These are phyloP conservation scores for Fusarium sp. DNA, from an alignment of 2,329 filamentous ascomycete species.

Conservation along the genomic window DNA sequence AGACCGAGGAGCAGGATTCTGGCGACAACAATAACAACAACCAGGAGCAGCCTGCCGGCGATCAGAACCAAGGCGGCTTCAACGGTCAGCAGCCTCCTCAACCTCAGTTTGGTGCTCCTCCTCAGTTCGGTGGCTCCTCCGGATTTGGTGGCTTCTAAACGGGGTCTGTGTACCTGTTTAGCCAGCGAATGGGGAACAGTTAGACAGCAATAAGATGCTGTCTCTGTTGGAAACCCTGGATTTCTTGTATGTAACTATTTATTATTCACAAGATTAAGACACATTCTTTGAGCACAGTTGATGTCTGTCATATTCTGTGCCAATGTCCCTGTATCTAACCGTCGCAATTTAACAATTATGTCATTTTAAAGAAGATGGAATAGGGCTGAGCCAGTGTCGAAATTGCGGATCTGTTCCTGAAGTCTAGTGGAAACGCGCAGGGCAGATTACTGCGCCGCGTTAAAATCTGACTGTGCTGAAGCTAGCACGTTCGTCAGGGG, in stretches of 20 bases:
- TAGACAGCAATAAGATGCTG: neutral
- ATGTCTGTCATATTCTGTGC: neutral
- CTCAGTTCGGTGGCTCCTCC: conserved; percentile 1
- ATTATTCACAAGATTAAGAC: neutral
- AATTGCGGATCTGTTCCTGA: neutral
- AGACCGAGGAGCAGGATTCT: neutral
- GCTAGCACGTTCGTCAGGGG: neutral
- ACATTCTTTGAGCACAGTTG: neutral
- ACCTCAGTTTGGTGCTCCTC: neutral
- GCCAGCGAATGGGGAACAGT: too few species aligned
- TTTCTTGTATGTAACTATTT: conserved; percentile 5
- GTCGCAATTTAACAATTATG: too few species aligned
- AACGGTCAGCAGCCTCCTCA: conserved; percentile 1
- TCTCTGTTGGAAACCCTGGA: neutral
- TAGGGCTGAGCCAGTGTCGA: neutral
- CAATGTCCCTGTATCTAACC: too few species aligned
- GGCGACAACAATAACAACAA: neutral
- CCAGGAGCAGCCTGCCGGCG: neutral
- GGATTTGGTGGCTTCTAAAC: conserved; percentile 10
- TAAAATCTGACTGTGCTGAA: neutral
- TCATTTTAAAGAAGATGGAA: neutral
- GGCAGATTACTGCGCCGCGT: neutral
- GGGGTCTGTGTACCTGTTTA: neutral
- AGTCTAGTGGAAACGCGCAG: neutral
- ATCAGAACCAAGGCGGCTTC: neutral